Base-by-base conservation (phyloP, 1,284 basidiomycete genomes). In the Microbotryomycetes sp. region DNA sequence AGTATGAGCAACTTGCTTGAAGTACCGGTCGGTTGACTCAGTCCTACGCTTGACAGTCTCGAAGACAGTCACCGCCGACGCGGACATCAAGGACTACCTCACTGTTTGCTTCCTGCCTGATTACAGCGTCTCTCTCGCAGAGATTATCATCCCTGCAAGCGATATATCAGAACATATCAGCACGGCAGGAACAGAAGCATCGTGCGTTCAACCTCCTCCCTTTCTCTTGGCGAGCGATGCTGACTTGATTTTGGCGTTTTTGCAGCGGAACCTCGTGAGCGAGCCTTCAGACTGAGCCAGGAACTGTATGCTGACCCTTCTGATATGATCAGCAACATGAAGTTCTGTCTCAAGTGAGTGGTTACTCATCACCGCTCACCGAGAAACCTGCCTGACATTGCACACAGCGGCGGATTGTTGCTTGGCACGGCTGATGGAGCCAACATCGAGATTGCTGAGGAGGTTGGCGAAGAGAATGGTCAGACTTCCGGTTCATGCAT, bases 131-230 rank as follows among this genome's bases (percentile, higher is more conserved):
- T 91, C 89, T 16, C 79, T 92, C 56, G 91, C 91, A 2, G 92
- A 96, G 75, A 80, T 94, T 47, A 80, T 96, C 70, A 91, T 93
- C 66, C 92, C 92, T 19, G 88, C 92, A 6, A 87, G 87, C 22
- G 91, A 94, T 74, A 87, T 94, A 77, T 86, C 84, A 65, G 88
- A 93, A 73, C 92, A 94, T 76, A 94, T 96, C 76, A 90, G 87
- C 32, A 94, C 92, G 9, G 92, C 91, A 2, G 92, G 92, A 54
- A 94, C 92, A 0, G 92, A 94, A 74, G 79, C 78, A 12, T 77
- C 74, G 49, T 62, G 36, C 32, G 56, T 54, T 6, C 9, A 6
- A 6, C 15, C 45, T 42, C 16, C 26, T 47, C n/a, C n/a, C n/a
- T n/a, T n/a, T n/a, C 54, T 23, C 22, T 23, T 22, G 31, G 3